Percentiles rank a stretch among this genome's conserved stretches.
Evolutionary conservation across 1,284 basidiomycete genomes (phyloP).

Genomic region (Mycosarcoma mackinlayi): DNA sequence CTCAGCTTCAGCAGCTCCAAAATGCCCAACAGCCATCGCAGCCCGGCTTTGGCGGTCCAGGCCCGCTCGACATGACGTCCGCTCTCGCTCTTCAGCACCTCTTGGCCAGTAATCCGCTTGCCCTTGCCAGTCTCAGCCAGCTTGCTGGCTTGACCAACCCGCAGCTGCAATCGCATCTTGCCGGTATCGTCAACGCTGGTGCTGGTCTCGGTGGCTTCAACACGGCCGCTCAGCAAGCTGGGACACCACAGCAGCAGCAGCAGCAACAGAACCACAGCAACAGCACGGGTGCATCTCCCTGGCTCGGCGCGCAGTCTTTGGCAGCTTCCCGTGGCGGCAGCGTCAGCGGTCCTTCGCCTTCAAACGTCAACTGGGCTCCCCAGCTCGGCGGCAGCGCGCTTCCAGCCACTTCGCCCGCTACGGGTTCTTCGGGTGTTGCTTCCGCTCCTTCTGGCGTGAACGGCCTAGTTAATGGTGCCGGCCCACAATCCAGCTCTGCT

Average conservation of each 20-base stretch:
- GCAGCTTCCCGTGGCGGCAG: constrained; percentile 26
- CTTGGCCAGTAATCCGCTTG: constrained; percentile 60
- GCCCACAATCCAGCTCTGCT: constrained; percentile 10
- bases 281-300: constrained; percentile 12
- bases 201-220: constrained; percentile 26
- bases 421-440: too few relatives aligned
- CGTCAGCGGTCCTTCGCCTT: constrained; percentile 30
- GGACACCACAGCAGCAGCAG: constrained; percentile 34
- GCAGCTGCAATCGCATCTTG: constrained; percentile 48
- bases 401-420: constrained; percentile 12
- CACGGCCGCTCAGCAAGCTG: constrained; percentile 13
- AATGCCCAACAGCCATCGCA: constrained; percentile 23
- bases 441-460: constrained; percentile 13
- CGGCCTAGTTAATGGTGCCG: constrained; percentile 17
- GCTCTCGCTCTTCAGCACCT: constrained; percentile 66
- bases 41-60: constrained; percentile 20
- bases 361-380: constrained; percentile 19
- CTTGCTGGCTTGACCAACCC: constrained; percentile 50
- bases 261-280: constrained; percentile 26
- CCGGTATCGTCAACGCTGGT: constrained; percentile 35
- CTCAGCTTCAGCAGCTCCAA: constrained; percentile 26
- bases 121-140: constrained; percentile 50
- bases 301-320: constrained; percentile 33
- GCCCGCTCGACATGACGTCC: constrained; percentile 60
- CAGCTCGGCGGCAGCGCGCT: constrained; percentile 8